Evolutionary conservation across 2,329 filamentous ascomycete species (phyloP), one percentile per base, ranked within the genome.

Genomic region (Coniella lustricola): DNA sequence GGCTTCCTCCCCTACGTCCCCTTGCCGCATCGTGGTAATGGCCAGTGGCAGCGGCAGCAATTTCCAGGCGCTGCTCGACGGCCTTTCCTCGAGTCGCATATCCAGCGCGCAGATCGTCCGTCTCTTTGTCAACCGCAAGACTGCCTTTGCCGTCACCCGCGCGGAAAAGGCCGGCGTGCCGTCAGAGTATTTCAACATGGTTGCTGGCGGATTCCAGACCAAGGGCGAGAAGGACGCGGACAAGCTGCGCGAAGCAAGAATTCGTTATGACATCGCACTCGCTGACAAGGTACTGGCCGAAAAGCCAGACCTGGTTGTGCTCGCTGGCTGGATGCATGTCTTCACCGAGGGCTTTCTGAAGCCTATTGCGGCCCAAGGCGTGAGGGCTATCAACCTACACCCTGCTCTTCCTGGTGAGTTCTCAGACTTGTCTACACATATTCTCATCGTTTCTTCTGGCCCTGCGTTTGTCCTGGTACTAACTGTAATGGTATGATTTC

Each of bases 281-380:
- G 86, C 87, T 0, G 65, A 75, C 36, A 73, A 84, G 51, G 76
- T 94, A 45, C 70, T 91, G 20, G 53, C 57, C 7, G 77, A 84
- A 54, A 67, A 67, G 49, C 88, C 89, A 0, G 79, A 90, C 47
- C 66, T 95, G 47, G 80, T 95, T 42, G 84, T 93, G 8, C 85
- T 90, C 56, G 84, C 87, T 3, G 89, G 90, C 2, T 94, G 87
- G 77, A 94, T 94, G 88, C 84, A 93, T 63, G 84, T 94, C 49
- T 77, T 94, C 42, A 82, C 81, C 0, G 71, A 73, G 2, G 69
- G 73, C 1, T 93, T 94, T 62, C 70, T 95, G 41, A 73, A 76
- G 8, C 86, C 87, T 2, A 62, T 95, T 7, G 74, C 78, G 31
- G 68, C 64, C 12, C 78, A 73, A 0, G 76, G 75, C 0, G 72